Evolutionary conservation across 2,329 filamentous ascomycete genomes (phyloP), one percentile per base, ranked within the genome.

Genomic region (Calcarisporium arbuscula): DNA sequence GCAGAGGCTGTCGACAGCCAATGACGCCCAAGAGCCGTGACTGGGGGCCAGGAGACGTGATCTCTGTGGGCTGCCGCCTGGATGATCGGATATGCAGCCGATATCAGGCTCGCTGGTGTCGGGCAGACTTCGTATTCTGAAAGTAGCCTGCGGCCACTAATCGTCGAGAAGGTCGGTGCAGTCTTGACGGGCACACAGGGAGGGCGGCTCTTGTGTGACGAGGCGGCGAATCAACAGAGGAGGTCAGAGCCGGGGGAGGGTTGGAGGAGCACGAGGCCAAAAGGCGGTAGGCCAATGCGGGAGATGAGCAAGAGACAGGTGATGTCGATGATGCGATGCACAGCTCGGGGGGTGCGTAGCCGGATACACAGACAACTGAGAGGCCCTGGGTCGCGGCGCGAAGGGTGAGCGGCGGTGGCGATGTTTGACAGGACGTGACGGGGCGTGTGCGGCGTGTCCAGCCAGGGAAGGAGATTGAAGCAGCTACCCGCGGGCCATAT

Each of bases 121-220:
- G 48, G 44, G 39, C 39, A 31, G 43, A 45, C 51, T n/a, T 58
- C 56, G 56, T 58, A 57, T 58, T 51, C 46, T 50, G 19, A 37
- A 19, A 35, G 23, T 20, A 23, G 19, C 30, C 40, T 31, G 31
- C 30, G 37, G 35, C 44, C 23, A 30, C 37, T 42, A 40, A 35
- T 19, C 43, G 35, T 38, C 35, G 31, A 22, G 39, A 45, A 43
- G 40, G 36, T 47, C 51, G 54, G 54, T 51, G 42, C 41, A 39
- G 36, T 43, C 28, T 38, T 22, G 43, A 43, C 38, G 47, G 35
- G 32, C 23, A 28, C 34, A 38, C 35, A 40, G 34, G 33, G 29
- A 31, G 42, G 46, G 46, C 38, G 41, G 41, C 39, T 43, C 41
- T 32, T 38, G 48, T 49, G 41, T 40, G 46, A 49, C 52, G 37